Base-by-base conservation (phyloP, 441 rosid genomes). In the Aleurites moluccanus region DNA sequence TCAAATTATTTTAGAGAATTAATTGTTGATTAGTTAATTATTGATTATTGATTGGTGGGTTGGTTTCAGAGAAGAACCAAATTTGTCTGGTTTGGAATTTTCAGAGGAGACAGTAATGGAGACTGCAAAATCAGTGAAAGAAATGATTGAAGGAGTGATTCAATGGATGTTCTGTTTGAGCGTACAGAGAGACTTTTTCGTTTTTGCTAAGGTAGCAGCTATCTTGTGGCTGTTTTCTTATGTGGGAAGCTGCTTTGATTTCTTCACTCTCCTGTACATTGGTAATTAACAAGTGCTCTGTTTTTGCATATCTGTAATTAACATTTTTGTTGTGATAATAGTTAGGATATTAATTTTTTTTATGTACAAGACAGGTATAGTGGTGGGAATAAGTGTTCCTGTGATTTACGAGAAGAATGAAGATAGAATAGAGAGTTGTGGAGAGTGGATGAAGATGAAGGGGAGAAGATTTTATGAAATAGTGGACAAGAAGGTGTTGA, bases 111-210 rank as follows among this genome's bases (percentile, higher is more conserved):
- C 75, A 38, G 68, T 81, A 0, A 28, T 49, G n/a, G 89, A 82
- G 73, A 65, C 30, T 2, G 85, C 85, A 10, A 75, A 75, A 55
- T 56, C 83, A 0, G 64, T 68, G 42, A 75, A 80, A 69, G 74
- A 44, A 38, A n/a, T 76, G 56, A 68, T 77, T 7, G 90, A 86
- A 74, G 76, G 73, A 78, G 83, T 27, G 3, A 47, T 83, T 21
- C 52, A 80, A 74, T 86, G 92, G 91, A 83, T 86, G 86, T 76
- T 87, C 38, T 21, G 52, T 18, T 85, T 84, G 25, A 80, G 86
- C 65, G 84, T 82, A 2, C 86, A 82, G 74, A 78, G 80, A 53
- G 86, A 87, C n/a, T 84, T 88, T 89, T 78, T 81, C 21, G 69
- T 73, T 2, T 86, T 89, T 52, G 85, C 73, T 2, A 71, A 80